phyloP scores from a whole-genome alignment of 1,139 yeast genomes.

The Williopsis jadinii region DNA sequence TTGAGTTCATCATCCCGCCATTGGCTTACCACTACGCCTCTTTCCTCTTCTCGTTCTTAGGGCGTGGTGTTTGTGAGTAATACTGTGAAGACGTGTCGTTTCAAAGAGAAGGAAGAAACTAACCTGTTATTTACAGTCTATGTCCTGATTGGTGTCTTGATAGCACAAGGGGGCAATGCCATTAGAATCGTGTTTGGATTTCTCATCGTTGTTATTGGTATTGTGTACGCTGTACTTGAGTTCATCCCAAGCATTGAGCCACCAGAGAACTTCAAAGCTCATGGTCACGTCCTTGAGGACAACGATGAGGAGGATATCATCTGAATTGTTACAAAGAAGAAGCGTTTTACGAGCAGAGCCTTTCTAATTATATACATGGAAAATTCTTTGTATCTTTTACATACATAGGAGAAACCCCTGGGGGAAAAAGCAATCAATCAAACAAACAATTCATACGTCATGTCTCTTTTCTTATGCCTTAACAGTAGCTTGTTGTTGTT shows the following conservation, averaged over 20 bases:
- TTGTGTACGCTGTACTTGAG: constrained; percentile 53
- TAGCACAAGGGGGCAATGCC: constrained; percentile 53
- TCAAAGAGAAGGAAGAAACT: no score
- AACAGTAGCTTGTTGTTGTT: constrained; percentile 13
- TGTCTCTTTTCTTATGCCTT: not conserved
- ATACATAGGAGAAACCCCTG: not conserved
- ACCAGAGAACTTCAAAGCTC: constrained; percentile 52
- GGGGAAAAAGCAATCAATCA: no score
- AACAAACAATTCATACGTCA: no score
- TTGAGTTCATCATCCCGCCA: constrained; percentile 61
- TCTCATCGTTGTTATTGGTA: constrained; percentile 51
- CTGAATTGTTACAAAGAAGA: not conserved
- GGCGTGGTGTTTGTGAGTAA: constrained; percentile 64
- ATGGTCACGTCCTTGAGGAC: constrained; percentile 19
- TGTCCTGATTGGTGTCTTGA: constrained; percentile 56
- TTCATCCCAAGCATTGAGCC: constrained; percentile 64
- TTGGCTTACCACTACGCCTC: constrained; percentile 68
- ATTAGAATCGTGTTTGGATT: constrained; percentile 50
- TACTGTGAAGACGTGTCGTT: no score
- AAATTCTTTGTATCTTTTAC: not conserved
- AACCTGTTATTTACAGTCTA: constrained; percentile 36
- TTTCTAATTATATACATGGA: no score
- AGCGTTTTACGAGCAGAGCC: not conserved
- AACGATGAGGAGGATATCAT: constrained; percentile 22
- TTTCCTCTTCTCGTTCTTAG: constrained; percentile 75